phyloP scores from a whole-genome alignment of 2,329 filamentous ascomycete genomes.

The Sporothrix schenckii region DNA sequence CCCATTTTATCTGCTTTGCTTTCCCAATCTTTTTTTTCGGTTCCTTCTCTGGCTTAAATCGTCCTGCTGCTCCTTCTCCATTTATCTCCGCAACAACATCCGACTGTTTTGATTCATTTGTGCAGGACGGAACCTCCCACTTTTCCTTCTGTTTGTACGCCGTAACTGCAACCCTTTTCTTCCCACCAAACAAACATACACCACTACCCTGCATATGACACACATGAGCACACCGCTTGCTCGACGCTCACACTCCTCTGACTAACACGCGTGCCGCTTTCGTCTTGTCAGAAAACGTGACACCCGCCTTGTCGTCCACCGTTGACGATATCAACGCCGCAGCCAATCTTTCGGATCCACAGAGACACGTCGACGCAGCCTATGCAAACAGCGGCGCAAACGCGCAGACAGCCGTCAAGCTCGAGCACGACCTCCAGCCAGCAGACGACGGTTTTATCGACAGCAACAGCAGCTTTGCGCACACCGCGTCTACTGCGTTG shows the following conservation, averaged over 20 bases:
- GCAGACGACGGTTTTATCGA: too few relatives aligned
- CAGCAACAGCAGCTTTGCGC: conserved; percentile 1
- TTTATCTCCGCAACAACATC: neutral
- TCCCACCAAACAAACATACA: conserved; percentile 16
- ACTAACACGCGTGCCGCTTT: conserved; percentile 23
- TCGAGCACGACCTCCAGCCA: neutral
- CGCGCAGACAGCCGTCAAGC: neutral
- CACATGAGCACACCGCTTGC: conserved; percentile 4
- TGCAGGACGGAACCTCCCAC: neutral
- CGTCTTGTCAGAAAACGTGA: neutral
- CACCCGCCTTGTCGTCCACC: neutral
- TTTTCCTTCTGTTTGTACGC: neutral
- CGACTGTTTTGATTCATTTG: conserved; percentile 10
- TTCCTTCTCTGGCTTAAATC: neutral
- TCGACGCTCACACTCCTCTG: neutral
- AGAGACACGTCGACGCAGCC: conserved; percentile 34
- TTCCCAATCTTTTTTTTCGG: neutral
- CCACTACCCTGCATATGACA: neutral
- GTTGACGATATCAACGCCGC: conserved; percentile 29
- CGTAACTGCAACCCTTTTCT: neutral
- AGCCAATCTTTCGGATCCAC: conserved; percentile 32
- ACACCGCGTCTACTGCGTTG: conserved; percentile 26
- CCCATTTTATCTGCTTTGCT: neutral
- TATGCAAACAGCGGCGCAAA: conserved; percentile 23
- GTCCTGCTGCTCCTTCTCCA: neutral